A percentile compares a stretch with the other conserved stretches of the same genome.
Conservation (phyloP, 192 early-diverging fungal species). For the Coemansia umbellata region DNA sequence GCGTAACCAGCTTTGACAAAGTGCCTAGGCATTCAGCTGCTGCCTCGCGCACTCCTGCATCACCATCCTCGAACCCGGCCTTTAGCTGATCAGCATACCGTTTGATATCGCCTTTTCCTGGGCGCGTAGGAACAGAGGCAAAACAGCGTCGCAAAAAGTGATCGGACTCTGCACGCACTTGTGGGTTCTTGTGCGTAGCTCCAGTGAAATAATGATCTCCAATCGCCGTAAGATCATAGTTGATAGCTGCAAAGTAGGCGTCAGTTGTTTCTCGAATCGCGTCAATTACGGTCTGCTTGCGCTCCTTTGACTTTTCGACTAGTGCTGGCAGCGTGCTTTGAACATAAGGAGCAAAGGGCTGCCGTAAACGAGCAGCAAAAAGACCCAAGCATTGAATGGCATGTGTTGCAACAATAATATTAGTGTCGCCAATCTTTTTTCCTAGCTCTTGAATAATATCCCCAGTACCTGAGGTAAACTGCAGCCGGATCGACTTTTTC, state of each 20-base stretch:
- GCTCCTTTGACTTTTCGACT: conserved; percentile 94
- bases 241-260: conserved; percentile 70
- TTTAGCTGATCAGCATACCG: conserved; percentile 70
- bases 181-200: conserved; percentile 89
- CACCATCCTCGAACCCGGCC: conserved; percentile 79
- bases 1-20: conserved; percentile 82
- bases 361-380: conserved; percentile 74
- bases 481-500: conserved; percentile 38
- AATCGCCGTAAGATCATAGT: conserved; percentile 55
- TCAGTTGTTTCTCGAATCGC: conserved; percentile 76
- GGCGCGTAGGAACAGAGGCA: conserved; percentile 62
- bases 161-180: conserved; percentile 74
- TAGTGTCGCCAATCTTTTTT: conserved; percentile 84
- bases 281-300: conserved; percentile 86
- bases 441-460: conserved; percentile 79
- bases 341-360: conserved; percentile 78
- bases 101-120: conserved; percentile 80
- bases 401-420: conserved; percentile 77
- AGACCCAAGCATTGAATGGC: conserved; percentile 80
- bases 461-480: conserved; percentile 53
- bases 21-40: conserved; percentile 84
- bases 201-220: conserved; percentile 69
- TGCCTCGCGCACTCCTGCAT: conserved; percentile 76
- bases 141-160: conserved; percentile 74
- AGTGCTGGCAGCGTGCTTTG: conserved; percentile 61